These are phyloP conservation scores for Verbena officinalis DNA, from an alignment of 257 asterid species.

Conservation along the genomic window DNA sequence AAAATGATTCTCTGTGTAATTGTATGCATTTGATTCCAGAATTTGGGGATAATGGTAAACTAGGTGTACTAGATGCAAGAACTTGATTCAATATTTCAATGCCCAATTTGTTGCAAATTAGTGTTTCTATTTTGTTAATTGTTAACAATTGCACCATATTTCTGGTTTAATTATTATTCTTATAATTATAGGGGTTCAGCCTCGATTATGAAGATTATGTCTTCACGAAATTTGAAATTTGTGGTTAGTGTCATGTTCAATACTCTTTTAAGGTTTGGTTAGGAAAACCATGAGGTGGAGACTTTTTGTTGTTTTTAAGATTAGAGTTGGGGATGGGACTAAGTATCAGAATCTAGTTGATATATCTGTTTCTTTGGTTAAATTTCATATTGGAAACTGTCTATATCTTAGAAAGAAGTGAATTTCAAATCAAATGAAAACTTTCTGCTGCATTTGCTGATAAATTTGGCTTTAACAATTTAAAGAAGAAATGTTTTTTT, in stretches of 20 bases:
- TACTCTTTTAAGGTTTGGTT: constrained; percentile 14
- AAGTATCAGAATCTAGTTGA: not conserved
- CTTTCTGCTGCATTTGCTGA: not conserved
- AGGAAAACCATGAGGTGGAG: not conserved
- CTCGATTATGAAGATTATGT: not conserved
- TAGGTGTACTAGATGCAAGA: not conserved
- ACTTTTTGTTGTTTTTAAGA: not conserved
- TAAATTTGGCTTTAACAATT: constrained; percentile 1
- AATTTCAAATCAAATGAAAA: not conserved
- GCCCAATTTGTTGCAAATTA: not conserved
- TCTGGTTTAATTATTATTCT: constrained; percentile 1
- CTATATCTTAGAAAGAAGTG: not conserved
- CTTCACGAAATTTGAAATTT: not conserved
- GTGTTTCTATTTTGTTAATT: not conserved
- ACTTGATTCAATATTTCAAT: constrained; percentile 6
- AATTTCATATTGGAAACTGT: not conserved
- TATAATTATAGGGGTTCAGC: not conserved
- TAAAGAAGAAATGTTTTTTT: not conserved
- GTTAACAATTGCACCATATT: not conserved
- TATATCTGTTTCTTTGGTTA: not conserved
- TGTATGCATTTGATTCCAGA: constrained; percentile 1
- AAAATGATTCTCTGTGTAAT: not conserved
- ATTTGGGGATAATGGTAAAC: constrained; percentile 2
- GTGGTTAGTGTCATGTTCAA: not conserved
- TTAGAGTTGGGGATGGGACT: not conserved